These are phyloP conservation scores for Naganishia kalamii DNA, from an alignment of 768 basidiomycete species.

Conservation along the genomic window DNA sequence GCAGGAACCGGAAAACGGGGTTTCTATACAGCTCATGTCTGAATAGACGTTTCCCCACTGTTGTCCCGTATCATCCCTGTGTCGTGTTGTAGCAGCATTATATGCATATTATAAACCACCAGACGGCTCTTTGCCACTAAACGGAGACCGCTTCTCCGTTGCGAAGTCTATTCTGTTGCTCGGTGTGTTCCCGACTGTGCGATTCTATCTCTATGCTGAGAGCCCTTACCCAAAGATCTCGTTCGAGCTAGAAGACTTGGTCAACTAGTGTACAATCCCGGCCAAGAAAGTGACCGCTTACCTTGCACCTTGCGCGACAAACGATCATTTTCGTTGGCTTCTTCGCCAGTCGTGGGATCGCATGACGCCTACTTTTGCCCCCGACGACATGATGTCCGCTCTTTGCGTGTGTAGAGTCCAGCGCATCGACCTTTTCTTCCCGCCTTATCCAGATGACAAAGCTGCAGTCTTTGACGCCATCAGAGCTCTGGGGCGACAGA, in stretches of 20 bases:
- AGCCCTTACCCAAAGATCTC: slow-evolving; percentile 93
- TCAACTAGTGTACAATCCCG: background rate
- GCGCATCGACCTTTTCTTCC: background rate
- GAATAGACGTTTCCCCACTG: too few relatives aligned
- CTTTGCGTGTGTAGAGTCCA: background rate
- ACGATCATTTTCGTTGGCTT: slow-evolving; percentile 32
- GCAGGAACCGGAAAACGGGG: background rate
- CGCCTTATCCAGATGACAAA: slow-evolving; percentile 68
- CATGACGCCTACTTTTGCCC: background rate
- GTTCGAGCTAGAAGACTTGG: slow-evolving; percentile 56
- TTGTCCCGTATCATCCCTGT: background rate
- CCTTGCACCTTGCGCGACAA: slow-evolving; percentile 43
- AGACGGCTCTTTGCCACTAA: background rate
- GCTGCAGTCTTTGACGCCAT: slow-evolving; percentile 77
- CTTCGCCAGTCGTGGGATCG: slow-evolving; percentile 52
- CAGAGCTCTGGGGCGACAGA: slow-evolving; percentile 48
- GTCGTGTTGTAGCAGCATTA: slow-evolving; percentile 1
- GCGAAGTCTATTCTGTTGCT: slow-evolving; percentile 4
- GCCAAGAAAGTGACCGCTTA: slow-evolving; percentile 22
- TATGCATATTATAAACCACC: background rate
- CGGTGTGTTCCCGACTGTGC: slow-evolving; percentile 37
- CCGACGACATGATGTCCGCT: too few relatives aligned
- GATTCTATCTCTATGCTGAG: slow-evolving; percentile 84
- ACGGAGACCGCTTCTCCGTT: background rate
- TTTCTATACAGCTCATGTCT: too few relatives aligned